Evolutionary conservation across 2,329 filamentous ascomycete species (phyloP).

Genomic region (Pestalotiopsis fici): DNA sequence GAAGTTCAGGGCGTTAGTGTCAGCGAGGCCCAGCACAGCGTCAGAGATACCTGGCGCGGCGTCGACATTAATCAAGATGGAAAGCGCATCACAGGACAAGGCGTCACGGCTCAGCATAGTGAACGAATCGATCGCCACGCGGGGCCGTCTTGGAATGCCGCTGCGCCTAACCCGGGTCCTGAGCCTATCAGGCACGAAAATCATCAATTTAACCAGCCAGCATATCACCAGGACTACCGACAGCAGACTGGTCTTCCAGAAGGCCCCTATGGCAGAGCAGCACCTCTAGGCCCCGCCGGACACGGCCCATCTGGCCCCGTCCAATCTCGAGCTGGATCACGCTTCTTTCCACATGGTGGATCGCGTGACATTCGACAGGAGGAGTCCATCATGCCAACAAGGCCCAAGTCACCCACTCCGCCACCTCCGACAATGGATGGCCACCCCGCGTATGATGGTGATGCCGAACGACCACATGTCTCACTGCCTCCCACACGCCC

Average conservation of each 20-base stretch:
- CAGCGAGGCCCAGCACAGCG: slow-evolving; percentile 46
- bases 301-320: slow-evolving; percentile 23
- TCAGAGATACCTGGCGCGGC: slow-evolving; percentile 58
- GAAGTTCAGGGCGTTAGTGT: slow-evolving; percentile 44
- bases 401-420: slow-evolving; percentile 63
- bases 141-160: slow-evolving; percentile 10
- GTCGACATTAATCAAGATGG: slow-evolving; percentile 36
- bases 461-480: slow-evolving; percentile 66
- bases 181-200: not conserved
- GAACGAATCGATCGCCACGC: slow-evolving; percentile 4
- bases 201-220: slow-evolving; percentile 7
- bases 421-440: slow-evolving; percentile 71
- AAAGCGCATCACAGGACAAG: slow-evolving; percentile 31
- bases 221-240: slow-evolving; percentile 14
- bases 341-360: slow-evolving; percentile 60
- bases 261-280: slow-evolving; percentile 17
- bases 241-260: slow-evolving; percentile 15
- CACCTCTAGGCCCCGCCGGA: slow-evolving; percentile 12
- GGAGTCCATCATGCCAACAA: slow-evolving; percentile 33
- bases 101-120: slow-evolving; percentile 16
- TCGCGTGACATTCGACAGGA: slow-evolving; percentile 46
- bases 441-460: slow-evolving; percentile 73
- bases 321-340: slow-evolving; percentile 52
- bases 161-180: not conserved
- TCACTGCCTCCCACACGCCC: slow-evolving; percentile 70